Conservation (phyloP, 495 filamentous ascomycete genomes). For the Penicillium desertorum region DNA sequence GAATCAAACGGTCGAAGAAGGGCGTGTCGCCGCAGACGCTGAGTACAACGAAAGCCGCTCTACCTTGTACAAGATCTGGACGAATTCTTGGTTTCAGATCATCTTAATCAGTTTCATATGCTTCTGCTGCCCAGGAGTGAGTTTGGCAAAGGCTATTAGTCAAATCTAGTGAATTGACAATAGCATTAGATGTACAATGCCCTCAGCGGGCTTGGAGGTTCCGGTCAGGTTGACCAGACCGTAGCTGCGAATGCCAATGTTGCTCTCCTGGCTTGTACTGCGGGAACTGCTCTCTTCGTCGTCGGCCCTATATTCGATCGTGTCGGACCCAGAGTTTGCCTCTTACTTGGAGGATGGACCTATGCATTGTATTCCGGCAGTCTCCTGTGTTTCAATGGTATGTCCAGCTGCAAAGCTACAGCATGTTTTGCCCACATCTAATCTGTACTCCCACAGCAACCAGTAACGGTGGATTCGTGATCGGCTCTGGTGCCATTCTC, state of each 20-base stretch:
- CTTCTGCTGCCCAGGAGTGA: constrained; percentile 73
- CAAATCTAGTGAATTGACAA: not conserved
- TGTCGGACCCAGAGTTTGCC: constrained; percentile 41
- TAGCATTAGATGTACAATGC: constrained; percentile 67
- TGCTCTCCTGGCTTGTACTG: constrained; percentile 39
- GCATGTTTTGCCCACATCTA: not conserved
- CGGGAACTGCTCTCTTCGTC: constrained; percentile 43
- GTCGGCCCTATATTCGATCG: constrained; percentile 45
- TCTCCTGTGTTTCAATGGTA: constrained; percentile 43
- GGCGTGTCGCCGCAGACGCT: not conserved
- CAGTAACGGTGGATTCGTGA: constrained; percentile 71
- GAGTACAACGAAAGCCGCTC: constrained; percentile 11
- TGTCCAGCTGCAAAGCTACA: not conserved
- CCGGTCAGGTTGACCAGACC: constrained; percentile 47
- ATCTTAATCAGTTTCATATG: constrained; percentile 60
- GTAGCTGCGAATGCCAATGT: constrained; percentile 46
- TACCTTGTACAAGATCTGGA: constrained; percentile 27
- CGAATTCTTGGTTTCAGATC: constrained; percentile 45
- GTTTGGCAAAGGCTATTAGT: constrained; percentile 1
- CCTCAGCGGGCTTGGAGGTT: constrained; percentile 55
- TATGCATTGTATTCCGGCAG: constrained; percentile 45
- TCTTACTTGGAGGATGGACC: constrained; percentile 45
- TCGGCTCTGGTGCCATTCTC: constrained; percentile 58
- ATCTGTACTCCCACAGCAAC: constrained; percentile 49
- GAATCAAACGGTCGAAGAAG: constrained; percentile 9